These are phyloP conservation scores for Lomentospora prolificans DNA, from an alignment of 2,329 filamentous ascomycete genomes.

Conservation along the genomic window DNA sequence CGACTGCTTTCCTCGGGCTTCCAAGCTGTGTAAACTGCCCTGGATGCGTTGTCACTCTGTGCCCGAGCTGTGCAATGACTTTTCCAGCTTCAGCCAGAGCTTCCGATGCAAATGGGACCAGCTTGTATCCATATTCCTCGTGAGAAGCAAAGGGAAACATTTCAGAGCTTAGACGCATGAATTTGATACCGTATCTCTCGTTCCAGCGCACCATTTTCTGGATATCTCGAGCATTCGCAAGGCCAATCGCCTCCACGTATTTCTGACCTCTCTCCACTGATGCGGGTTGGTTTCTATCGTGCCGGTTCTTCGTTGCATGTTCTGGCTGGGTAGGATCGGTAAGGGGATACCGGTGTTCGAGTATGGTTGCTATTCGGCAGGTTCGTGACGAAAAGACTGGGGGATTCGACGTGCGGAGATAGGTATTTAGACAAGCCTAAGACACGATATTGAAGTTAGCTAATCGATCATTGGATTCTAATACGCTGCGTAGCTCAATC, in stretches of 20 bases:
- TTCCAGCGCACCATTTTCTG: conserved; percentile 87
- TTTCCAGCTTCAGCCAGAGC: conserved; percentile 66
- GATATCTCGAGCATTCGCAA: conserved; percentile 77
- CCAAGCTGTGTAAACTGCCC: conserved; percentile 90
- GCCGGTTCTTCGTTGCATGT: conserved; percentile 77
- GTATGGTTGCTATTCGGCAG: conserved; percentile 79
- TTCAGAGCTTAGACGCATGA: conserved; percentile 84
- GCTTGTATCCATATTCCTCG: conserved; percentile 72
- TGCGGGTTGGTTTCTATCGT: conserved; percentile 61
- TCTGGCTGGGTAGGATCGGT: conserved; percentile 65
- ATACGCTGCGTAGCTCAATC: no score
- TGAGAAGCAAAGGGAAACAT: conserved; percentile 98
- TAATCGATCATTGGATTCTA: no score
- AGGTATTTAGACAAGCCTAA: conserved; percentile 83
- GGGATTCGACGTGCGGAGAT: conserved; percentile 70
- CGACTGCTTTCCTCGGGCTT: conserved; percentile 68
- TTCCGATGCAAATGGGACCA: conserved; percentile 74
- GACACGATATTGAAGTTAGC: conserved; percentile 8
- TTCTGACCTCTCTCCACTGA: conserved; percentile 56
- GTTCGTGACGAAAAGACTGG: conserved; percentile 86
- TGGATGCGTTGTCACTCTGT: conserved; percentile 82
- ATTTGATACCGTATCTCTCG: conserved; percentile 81
- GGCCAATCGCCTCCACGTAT: conserved; percentile 67
- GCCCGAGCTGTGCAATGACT: conserved; percentile 67
- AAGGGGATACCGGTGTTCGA: conserved; percentile 80